phyloP scores from a whole-genome alignment of 2,329 filamentous ascomycete genomes.

The Botryotinia calthae region DNA sequence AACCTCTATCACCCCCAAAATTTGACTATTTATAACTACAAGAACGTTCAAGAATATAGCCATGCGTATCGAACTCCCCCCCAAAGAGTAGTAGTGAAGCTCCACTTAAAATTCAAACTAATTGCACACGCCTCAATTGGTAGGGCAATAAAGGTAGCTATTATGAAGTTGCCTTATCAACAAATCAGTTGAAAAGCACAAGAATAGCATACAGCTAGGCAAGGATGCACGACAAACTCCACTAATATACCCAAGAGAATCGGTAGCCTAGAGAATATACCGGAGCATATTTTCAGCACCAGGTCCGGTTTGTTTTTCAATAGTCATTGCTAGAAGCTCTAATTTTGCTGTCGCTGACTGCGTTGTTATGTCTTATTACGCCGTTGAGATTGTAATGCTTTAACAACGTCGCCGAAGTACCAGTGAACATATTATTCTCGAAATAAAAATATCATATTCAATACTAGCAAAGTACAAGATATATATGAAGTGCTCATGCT shows the following conservation, averaged over 20 bases:
- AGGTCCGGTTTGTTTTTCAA: too few relatives aligned
- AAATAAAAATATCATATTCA: not conserved
- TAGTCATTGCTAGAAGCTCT: not conserved
- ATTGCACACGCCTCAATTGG: not conserved
- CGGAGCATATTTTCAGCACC: not conserved
- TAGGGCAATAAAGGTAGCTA: not conserved
- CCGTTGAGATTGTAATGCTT: fast-evolving
- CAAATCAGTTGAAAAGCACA: not conserved
- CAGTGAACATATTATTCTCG: not conserved
- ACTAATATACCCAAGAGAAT: not conserved
- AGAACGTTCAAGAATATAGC: not conserved
- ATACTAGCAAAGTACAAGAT: not conserved
- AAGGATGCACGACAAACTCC: not conserved
- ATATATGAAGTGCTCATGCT: not conserved
- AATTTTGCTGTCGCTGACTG: not conserved
- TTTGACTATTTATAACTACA: not conserved
- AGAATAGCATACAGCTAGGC: fast-evolving
- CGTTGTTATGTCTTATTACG: not conserved
- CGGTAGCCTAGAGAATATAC: not conserved
- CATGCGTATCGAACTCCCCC: fast-evolving
- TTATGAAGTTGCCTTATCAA: too few relatives aligned
- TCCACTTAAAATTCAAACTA: not conserved
- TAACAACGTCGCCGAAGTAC: not conserved
- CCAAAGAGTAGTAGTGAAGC: not conserved
- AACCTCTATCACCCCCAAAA: too few relatives aligned